These are phyloP conservation scores for Cladosporium velox DNA, from an alignment of 2,329 filamentous ascomycete species.

Conservation along the genomic window DNA sequence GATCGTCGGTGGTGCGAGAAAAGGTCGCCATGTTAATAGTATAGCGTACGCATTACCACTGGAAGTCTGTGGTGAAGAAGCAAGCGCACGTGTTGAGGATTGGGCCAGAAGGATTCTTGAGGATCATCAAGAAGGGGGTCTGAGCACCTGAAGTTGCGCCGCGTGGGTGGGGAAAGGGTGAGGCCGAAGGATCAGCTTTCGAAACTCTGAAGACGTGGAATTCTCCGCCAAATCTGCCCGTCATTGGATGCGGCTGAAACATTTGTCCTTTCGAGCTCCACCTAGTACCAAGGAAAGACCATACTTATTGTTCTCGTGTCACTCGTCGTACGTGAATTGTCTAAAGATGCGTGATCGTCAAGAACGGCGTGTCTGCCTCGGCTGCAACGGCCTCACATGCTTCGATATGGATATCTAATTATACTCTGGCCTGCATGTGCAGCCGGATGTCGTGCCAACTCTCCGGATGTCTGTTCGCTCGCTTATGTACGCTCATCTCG, in stretches of 20 bases:
- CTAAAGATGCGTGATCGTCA: not conserved
- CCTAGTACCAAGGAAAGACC: not conserved
- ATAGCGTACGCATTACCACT: not conserved
- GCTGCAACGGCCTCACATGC: not conserved
- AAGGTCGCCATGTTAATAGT: not conserved
- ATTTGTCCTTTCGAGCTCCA: not conserved
- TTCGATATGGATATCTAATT: not conserved
- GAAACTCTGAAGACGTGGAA: constrained; percentile 4
- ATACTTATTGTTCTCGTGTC: not conserved
- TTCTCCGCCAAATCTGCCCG: not conserved
- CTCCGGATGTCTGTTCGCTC: not conserved
- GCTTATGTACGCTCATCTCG: not conserved
- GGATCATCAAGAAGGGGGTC: constrained; percentile 2
- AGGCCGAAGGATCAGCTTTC: constrained; percentile 12
- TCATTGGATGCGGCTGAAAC: constrained; percentile 5
- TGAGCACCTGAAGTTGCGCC: constrained; percentile 1
- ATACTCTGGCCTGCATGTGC: not conserved
- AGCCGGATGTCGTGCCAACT: not conserved
- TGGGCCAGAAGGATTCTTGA: constrained; percentile 4
- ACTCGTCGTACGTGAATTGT: not conserved
- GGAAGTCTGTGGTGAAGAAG: not conserved
- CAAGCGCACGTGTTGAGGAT: not conserved
- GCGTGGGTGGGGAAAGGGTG: constrained; percentile 7
- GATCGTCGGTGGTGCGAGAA: not conserved
- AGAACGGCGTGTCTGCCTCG: not conserved